A percentile compares a stretch with the other conserved stretches of the same genome.
phyloP scores from a whole-genome alignment of 164 flowering plant genomes.

The Vitis riparia region DNA sequence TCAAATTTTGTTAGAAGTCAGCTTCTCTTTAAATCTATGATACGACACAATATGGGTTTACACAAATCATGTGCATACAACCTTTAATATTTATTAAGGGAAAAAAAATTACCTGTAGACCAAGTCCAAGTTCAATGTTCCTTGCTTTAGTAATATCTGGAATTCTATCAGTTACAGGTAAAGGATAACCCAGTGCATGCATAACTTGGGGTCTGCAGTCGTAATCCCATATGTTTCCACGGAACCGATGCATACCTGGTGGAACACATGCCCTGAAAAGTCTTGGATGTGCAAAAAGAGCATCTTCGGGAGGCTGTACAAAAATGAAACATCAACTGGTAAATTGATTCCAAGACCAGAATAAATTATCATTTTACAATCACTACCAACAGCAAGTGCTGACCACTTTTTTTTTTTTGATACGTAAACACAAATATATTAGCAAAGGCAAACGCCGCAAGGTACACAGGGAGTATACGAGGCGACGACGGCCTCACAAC shows the following conservation, averaged over 20 bases:
- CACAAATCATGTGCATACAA: too few species aligned
- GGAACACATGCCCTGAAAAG: slow-evolving; percentile 93
- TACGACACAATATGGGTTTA: too few species aligned
- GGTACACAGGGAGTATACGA: too few species aligned
- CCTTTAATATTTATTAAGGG: not conserved
- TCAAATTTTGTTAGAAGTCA: too few species aligned
- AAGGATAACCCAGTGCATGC: slow-evolving; percentile 83
- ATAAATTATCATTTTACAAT: not conserved
- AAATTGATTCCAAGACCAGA: not conserved
- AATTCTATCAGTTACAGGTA: slow-evolving; percentile 65
- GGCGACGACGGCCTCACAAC: too few species aligned
- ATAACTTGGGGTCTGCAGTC: slow-evolving; percentile 85
- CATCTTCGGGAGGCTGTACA: slow-evolving; percentile 85
- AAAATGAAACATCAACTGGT: not conserved
- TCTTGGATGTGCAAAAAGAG: slow-evolving; percentile 93
- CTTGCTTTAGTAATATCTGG: slow-evolving; percentile 91
- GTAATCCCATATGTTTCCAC: slow-evolving; percentile 95
- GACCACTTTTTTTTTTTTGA: too few species aligned
- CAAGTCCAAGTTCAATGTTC: slow-evolving; percentile 95
- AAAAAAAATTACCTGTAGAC: slow-evolving; percentile 69
- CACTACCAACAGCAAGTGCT: not conserved
- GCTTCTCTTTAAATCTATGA: too few species aligned
- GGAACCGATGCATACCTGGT: slow-evolving; percentile 97
- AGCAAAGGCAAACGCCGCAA: too few species aligned
- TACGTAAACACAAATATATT: too few species aligned